Base-by-base conservation (phyloP, 768 basidiomycete genomes). In the Lepiota venenata region DNA sequence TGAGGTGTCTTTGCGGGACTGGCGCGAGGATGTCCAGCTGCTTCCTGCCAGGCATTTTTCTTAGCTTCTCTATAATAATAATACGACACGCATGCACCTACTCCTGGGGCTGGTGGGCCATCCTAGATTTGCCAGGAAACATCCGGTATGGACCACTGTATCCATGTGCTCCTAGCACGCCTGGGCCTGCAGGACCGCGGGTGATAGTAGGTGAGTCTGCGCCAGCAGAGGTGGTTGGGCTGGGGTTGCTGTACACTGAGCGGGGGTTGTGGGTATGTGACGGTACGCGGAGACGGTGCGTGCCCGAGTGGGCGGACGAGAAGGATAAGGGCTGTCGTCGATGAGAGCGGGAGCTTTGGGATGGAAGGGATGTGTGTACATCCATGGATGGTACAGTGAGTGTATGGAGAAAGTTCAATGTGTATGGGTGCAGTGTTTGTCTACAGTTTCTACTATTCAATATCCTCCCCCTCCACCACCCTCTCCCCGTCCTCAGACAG, bases 401-500 rank as follows among this genome's bases (percentile, higher is more conserved):
- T 41, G 39, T 21, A n/a, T 3, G 39, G 14, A 27, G 18, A 38
- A 16, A 5, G 25, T 25, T 25, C 25, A 25, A 25, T 25, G 25
- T 25, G 3, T 25, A 25, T 25, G 25, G 25, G 25, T 20, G 7
- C 7, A 40, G 39, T 50, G 29, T 29, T 42, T 18, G 35, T 27
- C 1, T 21, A n/a, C 18, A 20, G 20, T 47, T 9, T 18, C 6
- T 22, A 47, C 60, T 62, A 62, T 40, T 79, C 74, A 5, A 78
- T 57, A 60, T 85, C 83, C 55, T 82, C 67, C 18, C 87, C 87
- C 61, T 88, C 86, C 47, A 88, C 58, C 1, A 91, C 77, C 10
- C 61, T 74, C 66, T 89, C 86, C 35, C 91, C 91, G 60, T 93
- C 90, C 55, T 82, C 80, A 0, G 89, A 89, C 55, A 93, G 85